A percentile compares a stretch with the other conserved stretches of the same genome.
Conservation (phyloP, 805 yeast genomes). For the Jamesozyma piceae region DNA sequence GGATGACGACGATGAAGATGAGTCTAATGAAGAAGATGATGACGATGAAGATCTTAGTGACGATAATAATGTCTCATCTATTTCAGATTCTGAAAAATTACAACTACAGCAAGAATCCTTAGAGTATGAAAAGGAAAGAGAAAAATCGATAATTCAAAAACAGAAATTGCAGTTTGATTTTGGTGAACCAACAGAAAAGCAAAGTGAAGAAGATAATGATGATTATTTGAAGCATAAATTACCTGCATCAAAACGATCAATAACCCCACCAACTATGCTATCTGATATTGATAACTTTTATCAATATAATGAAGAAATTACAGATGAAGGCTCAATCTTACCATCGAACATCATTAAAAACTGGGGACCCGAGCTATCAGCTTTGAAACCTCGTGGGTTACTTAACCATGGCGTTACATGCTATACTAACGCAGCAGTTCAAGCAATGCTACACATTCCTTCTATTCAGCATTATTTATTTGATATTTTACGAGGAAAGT, state of each 20-base stretch:
- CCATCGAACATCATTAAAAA: slow-evolving; percentile 55
- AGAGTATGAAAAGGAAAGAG: slow-evolving; percentile 14
- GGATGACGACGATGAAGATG: not conserved
- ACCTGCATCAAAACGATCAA: slow-evolving; percentile 10
- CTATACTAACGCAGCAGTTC: slow-evolving; percentile 92
- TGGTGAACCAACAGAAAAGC: not conserved
- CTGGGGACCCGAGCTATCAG: slow-evolving; percentile 49
- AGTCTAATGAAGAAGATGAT: slow-evolving; percentile 1
- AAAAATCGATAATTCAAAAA: not conserved
- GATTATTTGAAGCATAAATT: slow-evolving; percentile 26
- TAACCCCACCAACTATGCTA: slow-evolving; percentile 6
- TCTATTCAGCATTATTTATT: slow-evolving; percentile 76
- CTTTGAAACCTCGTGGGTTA: slow-evolving; percentile 54
- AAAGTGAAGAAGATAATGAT: slow-evolving; percentile 20
- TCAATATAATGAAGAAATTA: slow-evolving; percentile 44
- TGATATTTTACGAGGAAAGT: slow-evolving; percentile 50
- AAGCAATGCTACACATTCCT: slow-evolving; percentile 82
- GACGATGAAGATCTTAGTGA: slow-evolving; percentile 30
- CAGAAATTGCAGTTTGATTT: not conserved
- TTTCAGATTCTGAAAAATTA: slow-evolving; percentile 27
- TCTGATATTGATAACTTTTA: slow-evolving; percentile 35
- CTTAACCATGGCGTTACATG: slow-evolving; percentile 92
- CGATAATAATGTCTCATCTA: slow-evolving; percentile 25
- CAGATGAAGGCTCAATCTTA: slow-evolving; percentile 57
- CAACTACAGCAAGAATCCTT: slow-evolving; percentile 18